These are phyloP conservation scores for Nelumbo lutea DNA, from an alignment of 164 flowering plant genomes.

Conservation along the genomic window DNA sequence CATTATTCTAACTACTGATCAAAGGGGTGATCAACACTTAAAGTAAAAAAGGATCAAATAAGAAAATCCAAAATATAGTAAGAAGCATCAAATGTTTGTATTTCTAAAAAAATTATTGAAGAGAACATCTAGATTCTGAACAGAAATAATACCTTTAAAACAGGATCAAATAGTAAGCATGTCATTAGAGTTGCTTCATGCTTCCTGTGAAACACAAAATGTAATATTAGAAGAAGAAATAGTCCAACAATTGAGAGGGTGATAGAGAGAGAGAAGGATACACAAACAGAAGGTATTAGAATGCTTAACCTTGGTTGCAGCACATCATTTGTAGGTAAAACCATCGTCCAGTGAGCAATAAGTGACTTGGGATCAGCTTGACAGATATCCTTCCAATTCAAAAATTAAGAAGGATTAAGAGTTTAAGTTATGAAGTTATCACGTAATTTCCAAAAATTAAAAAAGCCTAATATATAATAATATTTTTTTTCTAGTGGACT, in stretches of 20 bases:
- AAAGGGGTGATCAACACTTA: too few species aligned
- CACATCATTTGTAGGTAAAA: conserved; percentile 85
- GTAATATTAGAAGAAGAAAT: conserved; percentile 9
- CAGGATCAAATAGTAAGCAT: conserved; percentile 88
- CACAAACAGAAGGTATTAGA: conserved; percentile 2
- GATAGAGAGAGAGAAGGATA: background rate
- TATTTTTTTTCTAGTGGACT: too few species aligned
- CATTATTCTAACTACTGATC: too few species aligned
- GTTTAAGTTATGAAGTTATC: too few species aligned
- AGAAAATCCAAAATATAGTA: too few species aligned
- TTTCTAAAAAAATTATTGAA: too few species aligned
- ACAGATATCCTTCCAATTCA: conserved; percentile 66
- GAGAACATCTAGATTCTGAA: background rate
- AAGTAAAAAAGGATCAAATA: too few species aligned
- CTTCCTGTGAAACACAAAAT: conserved; percentile 47
- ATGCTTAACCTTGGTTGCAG: conserved; percentile 59
- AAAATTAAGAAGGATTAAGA: background rate
- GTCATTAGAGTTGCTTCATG: conserved; percentile 78
- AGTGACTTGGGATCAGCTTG: conserved; percentile 79
- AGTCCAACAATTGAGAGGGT: background rate
- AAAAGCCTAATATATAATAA: too few species aligned
- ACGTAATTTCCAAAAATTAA: too few species aligned
- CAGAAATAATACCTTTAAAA: conserved; percentile 49
- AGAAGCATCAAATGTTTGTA: too few species aligned
- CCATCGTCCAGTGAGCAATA: conserved; percentile 70